Base-by-base conservation (phyloP, 192 early-diverging fungal genomes). In the Rhizoclosmatium globosum region DNA sequence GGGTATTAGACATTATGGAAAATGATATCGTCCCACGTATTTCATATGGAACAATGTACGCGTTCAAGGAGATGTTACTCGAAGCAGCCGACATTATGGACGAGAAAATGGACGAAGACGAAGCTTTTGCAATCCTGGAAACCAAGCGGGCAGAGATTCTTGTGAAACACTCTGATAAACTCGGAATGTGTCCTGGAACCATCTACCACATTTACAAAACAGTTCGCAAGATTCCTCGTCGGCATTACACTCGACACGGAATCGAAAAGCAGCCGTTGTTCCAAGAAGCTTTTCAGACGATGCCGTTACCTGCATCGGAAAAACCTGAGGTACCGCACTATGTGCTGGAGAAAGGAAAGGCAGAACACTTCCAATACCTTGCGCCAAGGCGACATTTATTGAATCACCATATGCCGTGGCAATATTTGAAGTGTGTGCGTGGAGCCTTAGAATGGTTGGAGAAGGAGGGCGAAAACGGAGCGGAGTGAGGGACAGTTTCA, bases 1-100 rank as follows among this genome's bases (percentile, higher is more conserved):
- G 1, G 9, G 2, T 64, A 6, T 45, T 3, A 45, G 21, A 61
- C 73, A 73, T 80, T 46, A 79, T 78, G 67, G 86, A 87, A 56
- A 84, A 85, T 73, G 86, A 87, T 70, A 75, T 81, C n/a, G 81
- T 87, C 3, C 84, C 86, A 13, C 41, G 82, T 19, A 42, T 80
- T 17, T 80, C 79, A 15, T 65, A 75, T 68, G 79, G 79, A 19
- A 53, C 71, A 17, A 13, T 75, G 38, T 44, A 44, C 3, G 72
- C 64, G 43, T 80, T 80, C 72, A 80, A 80, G 53, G 79, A 74
- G 9, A 47, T 80, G 79, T 9, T 80, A 15, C 9, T 80, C 21
- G 71, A 75, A 48, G 79, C 79, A 0, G 17, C 61, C 19, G 15
- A 21, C 6, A 45, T 80, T 4, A 38, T 80, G 47, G 79, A 75